Evolutionary conservation across 78 protist species (phyloP), one percentile per base, ranked within the genome.

Genomic region (Tieghemostelium lacteum): DNA sequence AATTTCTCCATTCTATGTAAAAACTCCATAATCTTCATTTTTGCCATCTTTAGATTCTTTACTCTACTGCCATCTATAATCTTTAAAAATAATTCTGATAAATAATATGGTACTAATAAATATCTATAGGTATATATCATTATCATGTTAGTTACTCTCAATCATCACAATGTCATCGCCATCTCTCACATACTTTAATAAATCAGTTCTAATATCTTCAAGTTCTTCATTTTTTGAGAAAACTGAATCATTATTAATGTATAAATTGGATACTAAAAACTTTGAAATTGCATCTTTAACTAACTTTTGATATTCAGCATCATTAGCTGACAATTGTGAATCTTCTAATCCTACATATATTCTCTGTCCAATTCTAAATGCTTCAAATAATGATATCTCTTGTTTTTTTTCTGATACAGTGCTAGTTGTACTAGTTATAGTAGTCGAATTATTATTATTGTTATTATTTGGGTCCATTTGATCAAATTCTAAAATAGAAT

Each of bases 191-290:
- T 76, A 76, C 87, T 83, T 83, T 70, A 83, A 83, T 67, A 72
- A 42, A 83, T 83, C 91, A 2, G 91, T 83, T 83, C 91, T 83
- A 39, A 83, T 83, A 45, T 83, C 91, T 34, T 83, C 91, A 4
- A 83, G 33, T 45, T 83, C 91, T 83, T 83, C 91, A 69, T 83
- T 83, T 63, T 83, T 83, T 42, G 91, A 83, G 34, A 58, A 69
- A 7, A 83, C 10, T 57, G 75, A 42, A 60, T 83, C 78, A 42
- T 60, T 52, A 37, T 61, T 34, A 31, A 58, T 54, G 19, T 69
- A 17, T n/a, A 67, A n/a, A 8, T 73, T 63, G 28, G 91, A 52
- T 22, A 39, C 69, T 42, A 83, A 55, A 29, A 83, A 58, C 33
- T 70, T 55, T 34, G 52, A 16, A 45, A 69, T 70, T 20, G 91